These are phyloP conservation scores for Tulasnella sp. DNA, from an alignment of 768 basidiomycete genomes.

Conservation along the genomic window DNA sequence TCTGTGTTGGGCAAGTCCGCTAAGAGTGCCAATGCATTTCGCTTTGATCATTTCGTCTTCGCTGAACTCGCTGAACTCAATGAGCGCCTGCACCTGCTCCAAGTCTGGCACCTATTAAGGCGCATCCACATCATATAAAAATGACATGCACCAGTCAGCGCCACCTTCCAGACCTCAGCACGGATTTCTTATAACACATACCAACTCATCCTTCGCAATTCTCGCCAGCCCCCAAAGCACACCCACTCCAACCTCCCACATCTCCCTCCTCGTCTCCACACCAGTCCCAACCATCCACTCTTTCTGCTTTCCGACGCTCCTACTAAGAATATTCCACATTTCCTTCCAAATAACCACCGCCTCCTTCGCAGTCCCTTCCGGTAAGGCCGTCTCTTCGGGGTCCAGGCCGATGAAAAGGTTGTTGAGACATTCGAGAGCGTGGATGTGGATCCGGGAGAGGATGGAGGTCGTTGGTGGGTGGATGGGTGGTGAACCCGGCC, in stretches of 20 bases:
- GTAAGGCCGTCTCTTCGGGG: slow-evolving; percentile 28
- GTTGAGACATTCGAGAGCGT: slow-evolving; percentile 80
- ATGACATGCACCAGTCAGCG: not conserved
- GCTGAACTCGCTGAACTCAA: slow-evolving; percentile 49
- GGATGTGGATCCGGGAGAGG: slow-evolving; percentile 70
- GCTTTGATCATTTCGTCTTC: slow-evolving; percentile 48
- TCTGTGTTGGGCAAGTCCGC: slow-evolving; percentile 63
- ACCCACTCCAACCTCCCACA: slow-evolving; percentile 72
- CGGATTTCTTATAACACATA: slow-evolving; percentile 24
- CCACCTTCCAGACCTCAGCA: not conserved
- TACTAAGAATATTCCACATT: not conserved
- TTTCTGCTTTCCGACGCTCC: slow-evolving; percentile 9
- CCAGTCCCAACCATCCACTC: slow-evolving; percentile 24
- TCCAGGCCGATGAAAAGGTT: slow-evolving; percentile 62
- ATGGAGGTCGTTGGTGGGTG: slow-evolving; percentile 86
- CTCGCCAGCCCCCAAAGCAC: slow-evolving; percentile 82
- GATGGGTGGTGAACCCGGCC: slow-evolving; percentile 47
- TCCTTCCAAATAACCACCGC: slow-evolving; percentile 31
- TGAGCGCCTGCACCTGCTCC: slow-evolving; percentile 52
- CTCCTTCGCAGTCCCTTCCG: slow-evolving; percentile 34
- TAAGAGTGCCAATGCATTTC: slow-evolving; percentile 75
- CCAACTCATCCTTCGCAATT: slow-evolving; percentile 58
- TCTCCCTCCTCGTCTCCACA: slow-evolving; percentile 56
- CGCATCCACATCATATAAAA: too few species aligned
- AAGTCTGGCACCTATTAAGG: slow-evolving; percentile 46